Evolutionary conservation across 805 yeast genomes (phyloP).

Genomic region (Candida namnaoensis): DNA sequence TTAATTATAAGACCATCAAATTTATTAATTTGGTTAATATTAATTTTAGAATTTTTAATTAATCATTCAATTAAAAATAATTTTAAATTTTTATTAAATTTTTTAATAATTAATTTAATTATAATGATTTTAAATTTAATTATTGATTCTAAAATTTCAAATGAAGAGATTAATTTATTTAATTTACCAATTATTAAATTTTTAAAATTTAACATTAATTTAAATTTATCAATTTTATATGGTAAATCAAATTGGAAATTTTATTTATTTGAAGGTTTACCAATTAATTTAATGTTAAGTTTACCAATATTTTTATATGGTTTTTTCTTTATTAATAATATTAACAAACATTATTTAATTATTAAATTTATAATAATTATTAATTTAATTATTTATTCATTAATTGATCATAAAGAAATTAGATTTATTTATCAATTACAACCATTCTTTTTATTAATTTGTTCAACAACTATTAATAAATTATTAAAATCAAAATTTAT

Average conservation of each 20-base stretch:
- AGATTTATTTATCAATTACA: slow-evolving; percentile 81
- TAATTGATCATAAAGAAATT: slow-evolving; percentile 80
- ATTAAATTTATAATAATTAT: slow-evolving; percentile 35
- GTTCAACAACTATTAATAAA: slow-evolving; percentile 29
- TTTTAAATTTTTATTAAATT: slow-evolving; percentile 11
- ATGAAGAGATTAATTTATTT: too few species aligned
- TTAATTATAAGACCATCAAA: slow-evolving; percentile 83
- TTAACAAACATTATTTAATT: slow-evolving; percentile 7
- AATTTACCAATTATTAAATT: slow-evolving; percentile 60
- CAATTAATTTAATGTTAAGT: slow-evolving; percentile 59
- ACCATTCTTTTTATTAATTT: slow-evolving; percentile 55
- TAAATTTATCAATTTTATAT: slow-evolving; percentile 70
- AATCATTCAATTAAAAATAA: slow-evolving; percentile 2
- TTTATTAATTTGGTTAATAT: slow-evolving; percentile 61
- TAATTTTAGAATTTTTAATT: slow-evolving; percentile 32
- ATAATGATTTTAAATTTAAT: slow-evolving; percentile 28
- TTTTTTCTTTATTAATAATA: slow-evolving; percentile 13
- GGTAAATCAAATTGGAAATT: slow-evolving; percentile 83
- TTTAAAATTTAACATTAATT: slow-evolving; percentile 67
- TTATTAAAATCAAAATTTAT: too few species aligned
- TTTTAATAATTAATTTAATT: slow-evolving; percentile 12
- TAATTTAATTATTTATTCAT: slow-evolving; percentile 50
- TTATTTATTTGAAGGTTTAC: slow-evolving; percentile 76
- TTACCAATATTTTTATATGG: slow-evolving; percentile 55
- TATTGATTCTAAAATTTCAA: too few species aligned